These are phyloP conservation scores for Akanthomyces dipterigenus DNA, from an alignment of 2,329 filamentous ascomycete genomes.

Conservation along the genomic window DNA sequence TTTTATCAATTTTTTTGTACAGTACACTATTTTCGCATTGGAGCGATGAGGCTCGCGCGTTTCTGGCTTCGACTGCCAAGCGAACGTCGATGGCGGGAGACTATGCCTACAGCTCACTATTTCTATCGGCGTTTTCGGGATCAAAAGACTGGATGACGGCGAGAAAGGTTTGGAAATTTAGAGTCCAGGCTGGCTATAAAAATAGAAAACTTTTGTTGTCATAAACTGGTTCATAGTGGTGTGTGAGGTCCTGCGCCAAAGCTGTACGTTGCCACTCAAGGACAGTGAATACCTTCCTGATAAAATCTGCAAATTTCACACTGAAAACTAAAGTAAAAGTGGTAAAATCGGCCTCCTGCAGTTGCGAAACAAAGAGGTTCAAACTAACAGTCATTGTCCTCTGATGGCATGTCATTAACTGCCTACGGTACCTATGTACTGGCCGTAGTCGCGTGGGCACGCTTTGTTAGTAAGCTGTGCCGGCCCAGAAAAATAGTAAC, in stretches of 20 bases:
- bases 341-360: too few species aligned
- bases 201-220: neutral
- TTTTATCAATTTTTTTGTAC: conserved; percentile 6
- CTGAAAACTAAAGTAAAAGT: too few species aligned
- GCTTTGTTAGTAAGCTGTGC: neutral
- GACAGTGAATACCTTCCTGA: neutral
- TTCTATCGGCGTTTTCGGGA: conserved; percentile 9
- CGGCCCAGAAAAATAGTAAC: neutral
- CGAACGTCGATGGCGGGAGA: neutral
- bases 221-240: neutral
- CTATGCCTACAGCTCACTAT: conserved; percentile 3
- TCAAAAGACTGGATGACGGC: conserved; percentile 4
- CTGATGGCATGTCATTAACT: neutral
- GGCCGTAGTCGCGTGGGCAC: neutral
- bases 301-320: too few species aligned
- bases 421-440: too few species aligned
- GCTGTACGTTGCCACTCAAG: neutral
- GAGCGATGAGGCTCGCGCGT: neutral
- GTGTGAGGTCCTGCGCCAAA: neutral
- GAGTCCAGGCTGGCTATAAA: neutral
- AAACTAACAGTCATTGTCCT: neutral
- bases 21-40: conserved; percentile 9
- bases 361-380: too few species aligned
- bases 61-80: conserved; percentile 12
- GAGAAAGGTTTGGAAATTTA: conserved; percentile 7